Evolutionary conservation across 2,329 filamentous ascomycete species (phyloP).

Genomic region (Phialocephala sp.): DNA sequence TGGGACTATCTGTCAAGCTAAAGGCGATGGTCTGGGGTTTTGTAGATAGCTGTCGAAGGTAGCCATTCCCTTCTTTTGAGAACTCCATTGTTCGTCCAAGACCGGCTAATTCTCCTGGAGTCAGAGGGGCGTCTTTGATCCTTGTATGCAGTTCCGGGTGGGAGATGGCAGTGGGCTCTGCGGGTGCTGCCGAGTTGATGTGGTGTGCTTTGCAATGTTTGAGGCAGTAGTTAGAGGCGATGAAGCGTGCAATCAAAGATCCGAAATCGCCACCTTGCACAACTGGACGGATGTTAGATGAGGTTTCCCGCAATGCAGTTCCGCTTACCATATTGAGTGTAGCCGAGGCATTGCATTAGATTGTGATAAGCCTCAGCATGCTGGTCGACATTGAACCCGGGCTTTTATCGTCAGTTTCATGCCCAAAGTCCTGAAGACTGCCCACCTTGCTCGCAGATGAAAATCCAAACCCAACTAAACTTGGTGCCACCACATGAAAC

Average conservation of each 20-base stretch:
- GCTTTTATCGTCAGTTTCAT: background rate
- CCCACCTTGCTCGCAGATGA: constrained; percentile 41
- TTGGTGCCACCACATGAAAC: constrained; percentile 56
- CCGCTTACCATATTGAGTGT: constrained; percentile 55
- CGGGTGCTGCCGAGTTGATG: constrained; percentile 31
- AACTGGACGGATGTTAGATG: constrained; percentile 5
- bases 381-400: constrained; percentile 64
- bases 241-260: constrained; percentile 64
- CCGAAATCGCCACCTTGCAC: constrained; percentile 47
- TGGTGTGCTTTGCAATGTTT: constrained; percentile 58
- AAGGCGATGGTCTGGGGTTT: constrained; percentile 74
- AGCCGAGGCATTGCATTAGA: constrained; percentile 71
- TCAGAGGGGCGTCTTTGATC: constrained; percentile 13
- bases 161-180: constrained; percentile 12
- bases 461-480: constrained; percentile 60
- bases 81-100: constrained; percentile 31
- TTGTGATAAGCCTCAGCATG: constrained; percentile 70
- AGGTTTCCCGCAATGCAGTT: constrained; percentile 45
- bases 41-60: constrained; percentile 46
- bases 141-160: constrained; percentile 17
- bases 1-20: constrained; percentile 70
- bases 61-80: constrained; percentile 28
- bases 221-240: constrained; percentile 47
- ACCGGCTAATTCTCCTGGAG: constrained; percentile 15
- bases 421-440: background rate